Conservation (phyloP, 2,329 filamentous ascomycete genomes). For the Chrysosporium queenslandicum region DNA sequence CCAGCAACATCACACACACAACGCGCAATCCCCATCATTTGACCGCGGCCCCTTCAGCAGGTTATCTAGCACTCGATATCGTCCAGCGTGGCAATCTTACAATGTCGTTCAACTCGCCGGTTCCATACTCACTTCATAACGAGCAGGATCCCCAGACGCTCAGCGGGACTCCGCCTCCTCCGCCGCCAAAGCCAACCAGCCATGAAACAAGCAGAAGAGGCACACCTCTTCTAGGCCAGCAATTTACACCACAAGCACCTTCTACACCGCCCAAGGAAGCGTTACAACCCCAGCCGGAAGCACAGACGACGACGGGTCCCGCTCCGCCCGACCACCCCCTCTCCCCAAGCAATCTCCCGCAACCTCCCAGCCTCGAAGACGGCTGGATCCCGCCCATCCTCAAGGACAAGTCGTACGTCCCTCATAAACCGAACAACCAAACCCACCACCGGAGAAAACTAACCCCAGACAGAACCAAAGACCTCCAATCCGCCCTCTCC, state of each 20-base stretch:
- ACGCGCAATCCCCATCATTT: too few relatives aligned
- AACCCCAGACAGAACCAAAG: slow-evolving; percentile 21
- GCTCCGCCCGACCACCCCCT: slow-evolving; percentile 15
- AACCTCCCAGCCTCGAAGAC: slow-evolving; percentile 44
- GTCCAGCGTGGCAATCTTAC: not conserved
- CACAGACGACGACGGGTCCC: slow-evolving; percentile 12
- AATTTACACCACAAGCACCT: slow-evolving; percentile 36
- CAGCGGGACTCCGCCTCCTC: slow-evolving; percentile 52
- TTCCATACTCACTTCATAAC: slow-evolving; percentile 2
- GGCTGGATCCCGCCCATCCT: slow-evolving; percentile 66
- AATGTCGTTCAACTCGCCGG: slow-evolving; percentile 8
- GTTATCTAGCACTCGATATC: not conserved
- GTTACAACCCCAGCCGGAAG: slow-evolving; percentile 16
- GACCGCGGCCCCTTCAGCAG: too few relatives aligned
- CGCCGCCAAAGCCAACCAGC: slow-evolving; percentile 61
- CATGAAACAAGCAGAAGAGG: slow-evolving; percentile 58
- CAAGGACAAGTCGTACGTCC: slow-evolving; percentile 66
- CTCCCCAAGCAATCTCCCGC: slow-evolving; percentile 19
- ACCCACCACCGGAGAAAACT: slow-evolving; percentile 1
- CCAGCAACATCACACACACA: too few relatives aligned
- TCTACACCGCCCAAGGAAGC: slow-evolving; percentile 24
- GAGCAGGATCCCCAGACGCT: not conserved
- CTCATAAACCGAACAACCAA: slow-evolving; percentile 16
- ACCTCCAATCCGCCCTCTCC: slow-evolving; percentile 68
- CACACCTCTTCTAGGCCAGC: slow-evolving; percentile 48